Evolutionary conservation across 164 flowering plant genomes (phyloP).

Genomic region (Aristolochia fimbriata): DNA sequence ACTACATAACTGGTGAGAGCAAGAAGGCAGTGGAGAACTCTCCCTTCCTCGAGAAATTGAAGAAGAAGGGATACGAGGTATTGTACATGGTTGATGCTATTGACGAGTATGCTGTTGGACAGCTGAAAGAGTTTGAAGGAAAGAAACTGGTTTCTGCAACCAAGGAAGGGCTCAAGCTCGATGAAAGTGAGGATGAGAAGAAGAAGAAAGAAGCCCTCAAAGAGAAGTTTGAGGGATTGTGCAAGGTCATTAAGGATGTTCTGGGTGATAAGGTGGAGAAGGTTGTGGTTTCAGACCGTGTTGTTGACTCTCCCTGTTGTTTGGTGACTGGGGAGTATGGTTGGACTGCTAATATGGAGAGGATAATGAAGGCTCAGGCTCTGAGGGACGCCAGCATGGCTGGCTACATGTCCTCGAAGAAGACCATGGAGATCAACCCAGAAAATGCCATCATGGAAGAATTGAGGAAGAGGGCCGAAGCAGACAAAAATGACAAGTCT

Average conservation of each 20-base stretch:
- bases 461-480: slow-evolving; percentile 58
- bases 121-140: slow-evolving; percentile 58
- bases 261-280: slow-evolving; percentile 59
- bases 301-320: slow-evolving; percentile 63
- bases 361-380: slow-evolving; percentile 63
- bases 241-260: slow-evolving; percentile 53
- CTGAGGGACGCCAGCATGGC: slow-evolving; percentile 51
- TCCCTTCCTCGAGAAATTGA: slow-evolving; percentile 53
- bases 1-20: slow-evolving; percentile 61
- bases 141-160: slow-evolving; percentile 64
- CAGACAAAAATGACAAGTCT: slow-evolving; percentile 53
- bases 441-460: slow-evolving; percentile 64
- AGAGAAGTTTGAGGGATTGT: slow-evolving; percentile 37
- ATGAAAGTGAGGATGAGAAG: slow-evolving; percentile 46
- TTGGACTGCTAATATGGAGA: slow-evolving; percentile 70
- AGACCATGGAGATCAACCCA: slow-evolving; percentile 67
- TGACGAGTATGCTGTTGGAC: slow-evolving; percentile 57
- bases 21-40: slow-evolving; percentile 70
- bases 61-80: slow-evolving; percentile 59
- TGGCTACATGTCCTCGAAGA: slow-evolving; percentile 65
- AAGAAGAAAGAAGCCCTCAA: slow-evolving; percentile 40
- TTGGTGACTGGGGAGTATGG: slow-evolving; percentile 68
- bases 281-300: slow-evolving; percentile 50
- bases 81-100: slow-evolving; percentile 64
- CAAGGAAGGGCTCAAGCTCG: slow-evolving; percentile 59